phyloP scores from a whole-genome alignment of 225 moss, liverwort and hornwort species.

The Marchantia paleacea region DNA sequence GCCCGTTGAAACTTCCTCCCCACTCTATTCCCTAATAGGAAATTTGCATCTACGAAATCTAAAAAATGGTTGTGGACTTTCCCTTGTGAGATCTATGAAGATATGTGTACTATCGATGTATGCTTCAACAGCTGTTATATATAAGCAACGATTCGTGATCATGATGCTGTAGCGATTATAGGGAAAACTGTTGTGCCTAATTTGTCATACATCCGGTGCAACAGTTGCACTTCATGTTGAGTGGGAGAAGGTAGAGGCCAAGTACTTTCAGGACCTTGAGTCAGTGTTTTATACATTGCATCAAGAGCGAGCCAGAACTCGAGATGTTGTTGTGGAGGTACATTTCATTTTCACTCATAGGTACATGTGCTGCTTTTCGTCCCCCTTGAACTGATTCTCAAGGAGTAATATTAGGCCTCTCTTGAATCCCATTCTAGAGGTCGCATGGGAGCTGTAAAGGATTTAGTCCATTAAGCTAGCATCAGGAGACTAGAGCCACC shows the following conservation, averaged over 20 bases:
- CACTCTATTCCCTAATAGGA: too few species aligned
- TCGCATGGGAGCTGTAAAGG: too few species aligned
- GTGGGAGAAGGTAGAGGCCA: constrained; percentile 60
- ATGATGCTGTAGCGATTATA: too few species aligned
- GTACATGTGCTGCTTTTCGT: not conserved
- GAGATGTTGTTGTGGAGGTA: constrained; percentile 63
- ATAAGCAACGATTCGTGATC: too few species aligned
- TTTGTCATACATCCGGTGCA: constrained; percentile 5
- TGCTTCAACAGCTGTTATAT: too few species aligned
- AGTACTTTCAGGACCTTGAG: constrained; percentile 57
- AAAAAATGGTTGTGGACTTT: not conserved
- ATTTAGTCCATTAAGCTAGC: too few species aligned
- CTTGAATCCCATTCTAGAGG: not conserved
- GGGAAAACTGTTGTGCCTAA: not conserved
- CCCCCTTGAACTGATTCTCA: not conserved
- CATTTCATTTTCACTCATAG: not conserved
- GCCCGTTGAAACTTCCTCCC: not conserved
- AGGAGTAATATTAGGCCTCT: not conserved
- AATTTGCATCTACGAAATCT: not conserved
- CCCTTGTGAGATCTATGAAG: not conserved
- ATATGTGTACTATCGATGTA: too few species aligned
- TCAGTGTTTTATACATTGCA: constrained; percentile 47
- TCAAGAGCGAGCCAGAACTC: constrained; percentile 38
- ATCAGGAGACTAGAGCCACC: too few species aligned
- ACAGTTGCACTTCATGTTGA: constrained; percentile 48